phyloP scores from a whole-genome alignment of 2,329 filamentous ascomycete species.

The Claviceps sp. region DNA sequence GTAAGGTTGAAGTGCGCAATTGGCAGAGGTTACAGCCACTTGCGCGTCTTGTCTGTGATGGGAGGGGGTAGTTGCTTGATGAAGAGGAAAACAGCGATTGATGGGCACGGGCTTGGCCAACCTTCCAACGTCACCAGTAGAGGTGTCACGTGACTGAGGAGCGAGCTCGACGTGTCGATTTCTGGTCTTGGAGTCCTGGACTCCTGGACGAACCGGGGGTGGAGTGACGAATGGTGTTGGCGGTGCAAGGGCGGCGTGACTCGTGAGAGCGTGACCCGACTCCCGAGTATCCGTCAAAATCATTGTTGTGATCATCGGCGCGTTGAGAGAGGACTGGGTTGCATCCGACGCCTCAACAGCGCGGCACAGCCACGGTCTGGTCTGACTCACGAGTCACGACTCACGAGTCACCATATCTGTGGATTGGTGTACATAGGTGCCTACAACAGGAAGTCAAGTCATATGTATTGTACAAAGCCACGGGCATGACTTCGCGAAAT shows the following conservation, averaged over 20 bases:
- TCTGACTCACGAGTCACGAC: neutral
- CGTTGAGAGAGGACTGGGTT: no score
- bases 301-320: no score
- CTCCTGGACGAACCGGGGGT: neutral
- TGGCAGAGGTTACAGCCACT: conserved; percentile 4
- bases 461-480: no score
- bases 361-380: neutral
- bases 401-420: neutral
- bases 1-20: conserved; percentile 5
- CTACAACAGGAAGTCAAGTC: no score
- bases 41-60: conserved; percentile 6
- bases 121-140: conserved; percentile 22
- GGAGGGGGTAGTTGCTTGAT: neutral
- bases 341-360: no score
- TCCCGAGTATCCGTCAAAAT: no score
- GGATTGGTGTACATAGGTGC: neutral
- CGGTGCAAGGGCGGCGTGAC: no score
- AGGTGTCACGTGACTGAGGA: conserved; percentile 19
- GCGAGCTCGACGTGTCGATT: neutral
- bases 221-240: neutral
- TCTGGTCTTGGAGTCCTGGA: no score
- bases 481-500: no score
- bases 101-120: conserved; percentile 14
- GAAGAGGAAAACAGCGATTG: conserved; percentile 2
- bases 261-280: no score